phyloP scores from a whole-genome alignment of 148 eudicot species.

The Linanthus parryae region DNA sequence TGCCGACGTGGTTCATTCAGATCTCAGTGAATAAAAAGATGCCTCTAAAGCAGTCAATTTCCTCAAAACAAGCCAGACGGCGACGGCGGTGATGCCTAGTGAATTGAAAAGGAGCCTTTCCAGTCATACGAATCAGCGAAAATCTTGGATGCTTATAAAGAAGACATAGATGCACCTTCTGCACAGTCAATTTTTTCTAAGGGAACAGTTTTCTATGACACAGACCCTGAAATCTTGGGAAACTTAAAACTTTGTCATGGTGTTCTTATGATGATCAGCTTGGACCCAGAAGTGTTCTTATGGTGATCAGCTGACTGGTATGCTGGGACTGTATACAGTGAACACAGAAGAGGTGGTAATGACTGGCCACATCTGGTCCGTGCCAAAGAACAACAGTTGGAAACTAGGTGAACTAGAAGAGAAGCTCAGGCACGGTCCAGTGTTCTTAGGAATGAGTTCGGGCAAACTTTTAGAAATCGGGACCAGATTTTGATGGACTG shows the following conservation, averaged over 20 bases:
- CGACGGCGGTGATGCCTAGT: conserved; percentile 51
- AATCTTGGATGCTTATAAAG: conserved; percentile 49
- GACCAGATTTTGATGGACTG: conserved; percentile 25
- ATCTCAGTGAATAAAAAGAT: conserved; percentile 50
- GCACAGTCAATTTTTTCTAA: conserved; percentile 20
- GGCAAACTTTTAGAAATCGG: conserved; percentile 51
- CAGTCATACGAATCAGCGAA: conserved; percentile 60
- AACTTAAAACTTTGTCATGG: conserved; percentile 35
- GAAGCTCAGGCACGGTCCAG: conserved; percentile 69
- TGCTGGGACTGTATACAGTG: conserved; percentile 80
- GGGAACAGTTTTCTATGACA: conserved; percentile 40
- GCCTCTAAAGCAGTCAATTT: conserved; percentile 94
- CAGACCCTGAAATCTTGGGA: conserved; percentile 54
- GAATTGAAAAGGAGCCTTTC: conserved; percentile 48
- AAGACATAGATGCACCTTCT: conserved; percentile 21
- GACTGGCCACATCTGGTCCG: conserved; percentile 89
- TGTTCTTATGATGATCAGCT: conserved; percentile 51
- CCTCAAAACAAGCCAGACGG: conserved; percentile 74
- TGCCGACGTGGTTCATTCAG: conserved; percentile 95
- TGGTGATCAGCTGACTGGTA: conserved; percentile 59
- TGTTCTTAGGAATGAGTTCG: conserved; percentile 58
- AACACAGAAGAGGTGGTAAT: conserved; percentile 79
- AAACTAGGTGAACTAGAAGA: conserved; percentile 81
- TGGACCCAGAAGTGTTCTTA: conserved; percentile 75
- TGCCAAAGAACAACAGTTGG: conserved; percentile 59